A percentile compares a stretch with the other conserved stretches of the same genome.
Evolutionary conservation across 176 grass and related monocot genomes (phyloP).

Genomic region (Juncus effusus): DNA sequence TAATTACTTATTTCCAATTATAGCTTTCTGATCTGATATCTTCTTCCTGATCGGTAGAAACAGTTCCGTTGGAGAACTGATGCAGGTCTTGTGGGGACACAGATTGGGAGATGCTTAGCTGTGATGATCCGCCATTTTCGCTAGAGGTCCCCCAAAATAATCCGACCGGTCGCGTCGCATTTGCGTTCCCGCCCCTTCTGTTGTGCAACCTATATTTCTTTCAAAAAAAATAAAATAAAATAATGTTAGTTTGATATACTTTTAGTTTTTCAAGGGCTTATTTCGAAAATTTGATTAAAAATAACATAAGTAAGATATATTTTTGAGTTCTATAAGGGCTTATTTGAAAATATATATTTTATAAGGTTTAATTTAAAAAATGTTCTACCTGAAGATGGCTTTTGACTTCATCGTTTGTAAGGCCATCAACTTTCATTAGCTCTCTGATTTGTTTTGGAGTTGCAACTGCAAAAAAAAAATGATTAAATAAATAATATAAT

Average conservation of each 20-base stretch:
- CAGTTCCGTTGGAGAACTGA: conserved; percentile 46
- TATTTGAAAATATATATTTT: neutral
- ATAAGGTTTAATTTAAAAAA: neutral
- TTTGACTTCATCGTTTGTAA: conserved; percentile 99
- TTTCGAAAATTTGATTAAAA: neutral
- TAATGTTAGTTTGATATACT: neutral
- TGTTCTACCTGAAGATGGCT: conserved; percentile 88
- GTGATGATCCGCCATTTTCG: conserved; percentile 28
- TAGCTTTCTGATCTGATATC: conserved; percentile 65
- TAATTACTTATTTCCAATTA: conserved; percentile 46
- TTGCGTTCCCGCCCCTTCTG: conserved; percentile 35
- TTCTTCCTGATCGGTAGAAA: conserved; percentile 59
- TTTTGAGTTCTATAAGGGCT: neutral
- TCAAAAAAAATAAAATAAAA: conserved; percentile 52
- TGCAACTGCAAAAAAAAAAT: conserved; percentile 53
- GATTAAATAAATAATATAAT: conserved; percentile 10
- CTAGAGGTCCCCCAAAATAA: conserved; percentile 34
- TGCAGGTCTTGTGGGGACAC: conserved; percentile 65
- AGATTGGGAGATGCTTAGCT: conserved; percentile 61
- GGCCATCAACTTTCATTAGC: conserved; percentile 92
- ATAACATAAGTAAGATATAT: neutral
- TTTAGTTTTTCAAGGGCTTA: neutral
- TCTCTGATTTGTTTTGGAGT: conserved; percentile 98
- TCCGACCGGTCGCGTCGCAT: conserved; percentile 26
- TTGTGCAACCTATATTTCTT: conserved; percentile 97